Evolutionary conservation across 2,329 filamentous ascomycete species (phyloP).

Genomic region (Talaromyces sp.): DNA sequence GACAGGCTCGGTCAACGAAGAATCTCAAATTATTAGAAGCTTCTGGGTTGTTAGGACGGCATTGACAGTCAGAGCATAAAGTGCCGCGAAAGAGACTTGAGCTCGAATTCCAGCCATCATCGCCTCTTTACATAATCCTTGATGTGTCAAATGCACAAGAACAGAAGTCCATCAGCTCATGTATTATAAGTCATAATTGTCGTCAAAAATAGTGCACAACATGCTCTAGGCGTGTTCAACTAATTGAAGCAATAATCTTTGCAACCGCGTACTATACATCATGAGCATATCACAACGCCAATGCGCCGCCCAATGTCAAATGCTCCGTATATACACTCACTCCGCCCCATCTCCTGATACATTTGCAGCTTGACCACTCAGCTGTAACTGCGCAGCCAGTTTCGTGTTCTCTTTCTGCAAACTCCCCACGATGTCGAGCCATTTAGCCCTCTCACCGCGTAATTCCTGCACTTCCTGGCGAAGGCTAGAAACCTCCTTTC

Average conservation of each 20-base stretch:
- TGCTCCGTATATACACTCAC: neutral
- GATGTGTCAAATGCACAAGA: too few species aligned
- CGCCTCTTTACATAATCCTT: too few species aligned
- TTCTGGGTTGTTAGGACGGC: neutral
- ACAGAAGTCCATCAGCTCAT: neutral
- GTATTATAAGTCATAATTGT: neutral
- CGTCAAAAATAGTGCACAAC: neutral
- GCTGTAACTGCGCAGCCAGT: constrained; percentile 29
- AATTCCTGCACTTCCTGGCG: constrained; percentile 49
- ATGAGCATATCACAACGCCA: neutral
- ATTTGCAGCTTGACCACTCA: neutral
- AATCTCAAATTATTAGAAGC: neutral
- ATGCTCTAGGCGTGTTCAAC: neutral
- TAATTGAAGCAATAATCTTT: neutral
- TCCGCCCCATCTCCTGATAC: neutral
- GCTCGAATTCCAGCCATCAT: too few species aligned
- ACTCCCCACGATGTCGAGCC: constrained; percentile 51
- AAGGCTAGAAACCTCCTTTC: constrained; percentile 45
- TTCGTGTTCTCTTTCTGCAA: constrained; percentile 57
- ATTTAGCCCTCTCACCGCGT: constrained; percentile 49
- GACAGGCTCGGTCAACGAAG: neutral
- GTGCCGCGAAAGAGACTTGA: neutral
- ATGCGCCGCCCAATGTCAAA: neutral
- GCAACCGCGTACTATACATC: neutral
- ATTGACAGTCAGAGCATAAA: neutral